These are phyloP conservation scores for Proliferodiscus dingleyae DNA, from an alignment of 2,329 filamentous ascomycete species.

Conservation along the genomic window DNA sequence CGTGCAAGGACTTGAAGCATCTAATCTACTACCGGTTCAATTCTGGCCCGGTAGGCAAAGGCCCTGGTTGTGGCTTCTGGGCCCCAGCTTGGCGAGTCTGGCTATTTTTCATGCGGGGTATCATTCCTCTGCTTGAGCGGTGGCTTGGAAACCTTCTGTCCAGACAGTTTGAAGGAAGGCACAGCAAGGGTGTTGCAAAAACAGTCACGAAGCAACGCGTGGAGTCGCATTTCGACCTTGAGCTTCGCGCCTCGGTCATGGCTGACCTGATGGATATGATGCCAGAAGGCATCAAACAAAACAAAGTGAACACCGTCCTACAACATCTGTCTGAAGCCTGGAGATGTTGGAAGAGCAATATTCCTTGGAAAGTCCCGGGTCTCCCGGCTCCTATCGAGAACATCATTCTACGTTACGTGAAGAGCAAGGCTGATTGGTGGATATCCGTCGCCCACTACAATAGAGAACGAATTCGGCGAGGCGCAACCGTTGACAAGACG, in stretches of 20 bases:
- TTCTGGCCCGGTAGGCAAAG: conserved; percentile 92
- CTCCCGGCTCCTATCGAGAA: conserved; percentile 96
- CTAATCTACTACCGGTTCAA: conserved; percentile 99
- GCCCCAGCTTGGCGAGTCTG: conserved; percentile 97
- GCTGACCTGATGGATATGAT: conserved; percentile 99
- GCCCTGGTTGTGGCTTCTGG: conserved; percentile 98
- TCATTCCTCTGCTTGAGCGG: conserved; percentile 91
- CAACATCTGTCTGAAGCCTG: conserved; percentile 97
- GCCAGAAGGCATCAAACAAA: conserved; percentile 99
- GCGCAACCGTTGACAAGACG: conserved; percentile 97
- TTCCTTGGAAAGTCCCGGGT: conserved; percentile 98
- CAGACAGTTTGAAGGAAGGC: conserved; percentile 94
- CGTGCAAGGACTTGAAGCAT: conserved; percentile 98
- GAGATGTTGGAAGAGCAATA: conserved; percentile 99
- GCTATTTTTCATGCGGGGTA: conserved; percentile 99
- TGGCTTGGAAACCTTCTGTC: conserved; percentile 97
- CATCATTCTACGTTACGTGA: conserved; percentile 96
- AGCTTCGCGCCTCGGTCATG: conserved; percentile 97
- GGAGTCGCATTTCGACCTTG: conserved; percentile 96
- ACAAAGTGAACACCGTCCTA: conserved; percentile 96
- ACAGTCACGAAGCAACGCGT: conserved; percentile 99
- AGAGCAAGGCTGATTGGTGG: conserved; percentile 99
- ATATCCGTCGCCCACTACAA: conserved; percentile 99
- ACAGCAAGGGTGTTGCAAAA: conserved; percentile 98
- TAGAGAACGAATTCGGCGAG: conserved; percentile 90